Evolutionary conservation across 225 moss, liverwort and hornwort genomes (phyloP).

Genomic region (Neckera pumila): DNA sequence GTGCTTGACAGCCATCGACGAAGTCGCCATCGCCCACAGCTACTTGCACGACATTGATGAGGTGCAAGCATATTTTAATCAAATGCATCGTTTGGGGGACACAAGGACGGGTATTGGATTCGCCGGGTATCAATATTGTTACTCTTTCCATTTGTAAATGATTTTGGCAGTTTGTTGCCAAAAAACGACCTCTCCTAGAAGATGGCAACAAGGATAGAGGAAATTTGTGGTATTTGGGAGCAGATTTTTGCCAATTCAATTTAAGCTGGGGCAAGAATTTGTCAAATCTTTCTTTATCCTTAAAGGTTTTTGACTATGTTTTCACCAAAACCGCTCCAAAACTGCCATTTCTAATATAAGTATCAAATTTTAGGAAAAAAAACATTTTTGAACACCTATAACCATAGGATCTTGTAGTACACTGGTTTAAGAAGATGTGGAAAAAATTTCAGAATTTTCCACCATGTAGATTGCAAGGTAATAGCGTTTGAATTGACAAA

Average conservation of each 20-base stretch:
- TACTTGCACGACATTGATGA: neutral
- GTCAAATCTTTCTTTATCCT: too few relatives aligned
- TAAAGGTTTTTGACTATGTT: too few relatives aligned
- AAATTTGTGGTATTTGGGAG: neutral
- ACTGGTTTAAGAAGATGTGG: too few relatives aligned
- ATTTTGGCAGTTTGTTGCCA: neutral
- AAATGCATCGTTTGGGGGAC: neutral
- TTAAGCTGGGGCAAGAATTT: fast-evolving
- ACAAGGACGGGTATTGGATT: neutral
- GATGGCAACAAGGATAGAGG: neutral
- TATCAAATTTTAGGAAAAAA: too few relatives aligned
- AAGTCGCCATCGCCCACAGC: neutral
- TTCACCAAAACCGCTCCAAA: too few relatives aligned
- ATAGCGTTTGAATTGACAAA: too few relatives aligned
- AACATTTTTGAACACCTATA: too few relatives aligned
- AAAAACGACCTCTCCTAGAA: neutral
- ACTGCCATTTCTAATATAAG: too few relatives aligned
- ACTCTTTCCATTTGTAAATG: neutral
- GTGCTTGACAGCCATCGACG: neutral
- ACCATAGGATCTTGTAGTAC: too few relatives aligned
- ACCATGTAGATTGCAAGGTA: too few relatives aligned
- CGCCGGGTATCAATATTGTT: neutral
- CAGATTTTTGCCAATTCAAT: neutral
- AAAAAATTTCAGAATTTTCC: too few relatives aligned
- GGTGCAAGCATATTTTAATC: neutral